Evolutionary conservation across 306 rosid species (phyloP), one percentile per base, ranked within the genome.

Genomic region (Prosopis cineraria): DNA sequence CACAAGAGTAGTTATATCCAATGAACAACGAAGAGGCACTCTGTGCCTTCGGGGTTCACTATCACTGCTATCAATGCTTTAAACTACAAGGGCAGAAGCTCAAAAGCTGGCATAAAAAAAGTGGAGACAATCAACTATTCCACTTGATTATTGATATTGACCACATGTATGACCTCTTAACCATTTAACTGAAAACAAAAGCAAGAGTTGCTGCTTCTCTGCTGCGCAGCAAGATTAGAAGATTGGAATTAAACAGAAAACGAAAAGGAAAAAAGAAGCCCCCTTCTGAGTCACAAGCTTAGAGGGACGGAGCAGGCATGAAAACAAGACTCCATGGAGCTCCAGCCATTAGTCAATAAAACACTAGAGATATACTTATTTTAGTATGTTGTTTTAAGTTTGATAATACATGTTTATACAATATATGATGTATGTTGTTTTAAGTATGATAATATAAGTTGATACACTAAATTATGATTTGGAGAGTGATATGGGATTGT

Each of bases 1-100:
- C 45, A 68, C 67, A 31, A 63, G 71, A 73, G 7, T 44, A 30
- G 33, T 74, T n/a, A 22, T 62, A 31, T 33, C 25, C 30, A 56
- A 80, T 1, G 27, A 33, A 31, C 70, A 67, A 55, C 0, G 5
- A 4, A 59, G 41, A 56, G 55, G 43, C 43, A 10, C 12, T 39
- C 43, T 10, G 39, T 3, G 43, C 43, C 43, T 39, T 39, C 10
- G 43, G 1, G 12, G 13, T 12, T 39, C 43, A n/a, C n/a, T n/a
- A n/a, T n/a, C n/a, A 39, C 43, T 36, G 39, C 39, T 36, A 36
- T n/a, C n/a, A n/a, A n/a, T 36, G 39, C 39, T 36, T 36, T 36
- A 36, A 36, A 36, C 39, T 39, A 39, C 12, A 39, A 39, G 43
- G 43, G 43, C 43, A 10, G 2, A 12, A 1, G 43, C 43, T 39